Evolutionary conservation across 2,329 filamentous ascomycete species (phyloP).

Genomic region (Pseudogymnoascus sp.): DNA sequence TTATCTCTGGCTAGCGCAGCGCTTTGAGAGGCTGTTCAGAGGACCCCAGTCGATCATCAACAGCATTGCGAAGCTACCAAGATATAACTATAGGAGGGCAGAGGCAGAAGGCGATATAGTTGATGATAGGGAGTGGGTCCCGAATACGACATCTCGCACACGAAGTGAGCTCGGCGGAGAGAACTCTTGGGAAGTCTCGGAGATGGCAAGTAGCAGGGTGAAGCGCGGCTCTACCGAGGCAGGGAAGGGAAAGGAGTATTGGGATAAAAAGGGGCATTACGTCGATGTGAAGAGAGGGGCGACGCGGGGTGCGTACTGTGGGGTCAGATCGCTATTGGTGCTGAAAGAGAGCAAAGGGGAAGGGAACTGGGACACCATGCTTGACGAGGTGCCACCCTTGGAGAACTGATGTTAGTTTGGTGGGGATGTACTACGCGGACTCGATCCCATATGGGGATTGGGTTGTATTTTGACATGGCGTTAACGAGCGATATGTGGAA

Average conservation of each 20-base stretch:
- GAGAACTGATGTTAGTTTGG: conserved; percentile 9
- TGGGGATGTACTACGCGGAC: not conserved
- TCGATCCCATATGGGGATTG: not conserved
- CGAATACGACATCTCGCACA: not conserved
- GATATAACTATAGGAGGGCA: conserved; percentile 49
- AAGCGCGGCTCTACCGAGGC: conserved; percentile 5
- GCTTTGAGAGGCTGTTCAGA: conserved; percentile 57
- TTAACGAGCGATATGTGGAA: not conserved
- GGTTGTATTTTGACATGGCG: not conserved
- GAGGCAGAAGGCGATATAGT: conserved; percentile 50
- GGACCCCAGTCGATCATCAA: conserved; percentile 51
- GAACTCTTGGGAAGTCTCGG: conserved; percentile 23
- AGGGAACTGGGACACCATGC: conserved; percentile 27
- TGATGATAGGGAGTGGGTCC: conserved; percentile 42
- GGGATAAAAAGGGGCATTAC: conserved; percentile 30
- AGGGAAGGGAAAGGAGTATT: conserved; percentile 15
- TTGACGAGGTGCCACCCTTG: conserved; percentile 22
- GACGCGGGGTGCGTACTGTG: conserved; percentile 47
- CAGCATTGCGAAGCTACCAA: conserved; percentile 46
- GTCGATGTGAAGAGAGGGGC: conserved; percentile 36
- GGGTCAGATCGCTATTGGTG: conserved; percentile 43
- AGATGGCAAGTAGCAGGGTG: conserved; percentile 9
- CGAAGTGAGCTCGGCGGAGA: conserved; percentile 18
- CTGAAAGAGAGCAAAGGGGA: conserved; percentile 29
- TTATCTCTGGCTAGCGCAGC: conserved; percentile 50